Conservation (phyloP, 306 rosid genomes). For the Medicago arabica region DNA sequence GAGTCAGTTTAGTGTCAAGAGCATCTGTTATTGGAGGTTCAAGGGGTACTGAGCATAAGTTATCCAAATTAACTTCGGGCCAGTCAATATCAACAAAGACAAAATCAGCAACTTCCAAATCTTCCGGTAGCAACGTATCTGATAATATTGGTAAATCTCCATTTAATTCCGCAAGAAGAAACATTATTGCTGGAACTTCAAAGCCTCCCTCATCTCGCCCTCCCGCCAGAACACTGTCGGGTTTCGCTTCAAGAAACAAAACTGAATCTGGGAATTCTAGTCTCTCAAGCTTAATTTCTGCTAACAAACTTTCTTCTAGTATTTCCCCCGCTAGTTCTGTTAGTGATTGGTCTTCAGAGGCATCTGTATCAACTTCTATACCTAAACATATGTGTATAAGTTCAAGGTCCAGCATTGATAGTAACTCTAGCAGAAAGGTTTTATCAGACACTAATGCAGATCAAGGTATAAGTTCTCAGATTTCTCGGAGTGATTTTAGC, state of each 20-base stretch:
- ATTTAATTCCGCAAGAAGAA: conserved; percentile 51
- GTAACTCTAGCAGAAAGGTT: conserved; percentile 54
- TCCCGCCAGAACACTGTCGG: conserved; percentile 58
- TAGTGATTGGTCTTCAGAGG: conserved; percentile 92
- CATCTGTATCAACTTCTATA: conserved; percentile 63
- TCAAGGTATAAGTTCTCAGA: conserved; percentile 48
- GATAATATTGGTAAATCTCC: conserved; percentile 54
- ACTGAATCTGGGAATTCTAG: conserved; percentile 52
- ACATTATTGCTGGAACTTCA: conserved; percentile 45
- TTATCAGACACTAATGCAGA: conserved; percentile 53
- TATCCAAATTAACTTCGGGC: conserved; percentile 55
- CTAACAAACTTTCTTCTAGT: conserved; percentile 61
- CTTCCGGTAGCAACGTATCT: conserved; percentile 54
- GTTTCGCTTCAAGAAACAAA: conserved; percentile 51
- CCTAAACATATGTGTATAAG: conserved; percentile 52
- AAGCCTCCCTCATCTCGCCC: conserved; percentile 57
- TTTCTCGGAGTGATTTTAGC: conserved; percentile 39
- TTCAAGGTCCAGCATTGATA: conserved; percentile 73
- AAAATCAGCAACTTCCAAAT: conserved; percentile 50
- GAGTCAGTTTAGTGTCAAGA: conserved; percentile 56
- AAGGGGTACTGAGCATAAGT: conserved; percentile 50
- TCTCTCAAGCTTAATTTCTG: conserved; percentile 56
- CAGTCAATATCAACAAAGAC: conserved; percentile 54
- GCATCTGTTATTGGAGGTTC: conserved; percentile 51
- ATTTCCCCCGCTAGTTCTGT: conserved; percentile 85